phyloP scores from a whole-genome alignment of 2,329 filamentous ascomycete genomes.

The Colletotrichum paranaense region DNA sequence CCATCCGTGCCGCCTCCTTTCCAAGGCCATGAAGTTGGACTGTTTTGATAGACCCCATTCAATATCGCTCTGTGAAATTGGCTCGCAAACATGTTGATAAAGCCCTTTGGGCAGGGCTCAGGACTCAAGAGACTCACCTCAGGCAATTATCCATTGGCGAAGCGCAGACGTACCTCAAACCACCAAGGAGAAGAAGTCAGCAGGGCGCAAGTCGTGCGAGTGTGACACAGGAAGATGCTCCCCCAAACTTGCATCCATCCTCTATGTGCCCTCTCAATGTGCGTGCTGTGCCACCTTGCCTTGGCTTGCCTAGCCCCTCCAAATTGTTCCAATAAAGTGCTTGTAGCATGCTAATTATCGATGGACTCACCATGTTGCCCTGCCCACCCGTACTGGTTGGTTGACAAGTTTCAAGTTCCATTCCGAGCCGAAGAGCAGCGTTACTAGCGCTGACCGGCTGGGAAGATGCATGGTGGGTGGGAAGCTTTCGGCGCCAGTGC shows the following conservation, averaged over 20 bases:
- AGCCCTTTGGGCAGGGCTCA: not conserved
- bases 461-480: not conserved
- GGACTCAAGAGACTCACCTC: too few species aligned
- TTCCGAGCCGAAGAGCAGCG: slow-evolving; percentile 14
- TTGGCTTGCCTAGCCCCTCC: not conserved
- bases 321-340: not conserved
- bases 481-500: slow-evolving; percentile 2
- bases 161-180: not conserved
- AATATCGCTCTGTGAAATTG: not conserved
- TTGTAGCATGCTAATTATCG: slow-evolving; percentile 27
- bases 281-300: not conserved
- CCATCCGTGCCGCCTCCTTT: not conserved
- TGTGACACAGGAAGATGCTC: not conserved
- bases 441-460: slow-evolving; percentile 29
- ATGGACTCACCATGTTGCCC: not conserved
- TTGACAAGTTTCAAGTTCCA: not conserved
- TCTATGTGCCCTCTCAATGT: not conserved
- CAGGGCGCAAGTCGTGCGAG: not conserved
- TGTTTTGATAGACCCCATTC: not conserved
- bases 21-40: not conserved
- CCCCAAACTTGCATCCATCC: not conserved
- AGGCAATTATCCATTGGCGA: not conserved
- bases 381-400: slow-evolving; percentile 9
- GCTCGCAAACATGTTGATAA: not conserved
- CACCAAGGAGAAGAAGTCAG: not conserved